Evolutionary conservation across 495 filamentous ascomycete genomes (phyloP).

Genomic region (Haplographium delicatum): DNA sequence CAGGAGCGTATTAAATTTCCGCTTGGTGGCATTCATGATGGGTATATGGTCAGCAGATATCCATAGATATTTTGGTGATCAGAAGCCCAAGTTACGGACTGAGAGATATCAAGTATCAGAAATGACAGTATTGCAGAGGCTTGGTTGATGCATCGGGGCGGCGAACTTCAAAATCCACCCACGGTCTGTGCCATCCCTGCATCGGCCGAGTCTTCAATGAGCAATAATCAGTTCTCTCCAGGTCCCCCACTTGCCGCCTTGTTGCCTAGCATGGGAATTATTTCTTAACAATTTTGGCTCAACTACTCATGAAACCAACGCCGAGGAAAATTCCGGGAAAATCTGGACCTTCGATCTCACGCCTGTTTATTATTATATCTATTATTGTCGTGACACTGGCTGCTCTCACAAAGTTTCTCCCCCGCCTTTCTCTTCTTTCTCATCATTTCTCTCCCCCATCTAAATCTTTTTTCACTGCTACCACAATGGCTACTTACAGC

Average conservation of each 20-base stretch:
- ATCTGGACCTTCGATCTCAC: not conserved
- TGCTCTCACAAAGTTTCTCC: slow-evolving; percentile 16
- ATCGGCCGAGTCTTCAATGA: too few species aligned
- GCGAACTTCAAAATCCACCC: too few species aligned
- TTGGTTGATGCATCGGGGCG: not conserved
- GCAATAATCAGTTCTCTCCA: too few species aligned
- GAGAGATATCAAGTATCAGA: not conserved
- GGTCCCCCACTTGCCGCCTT: too few species aligned
- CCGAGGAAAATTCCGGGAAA: not conserved
- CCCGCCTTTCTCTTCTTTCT: slow-evolving; percentile 21
- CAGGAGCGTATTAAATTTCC: slow-evolving; percentile 52
- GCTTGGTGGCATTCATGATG: slow-evolving; percentile 49
- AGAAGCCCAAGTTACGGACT: too few species aligned
- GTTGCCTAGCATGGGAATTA: not conserved
- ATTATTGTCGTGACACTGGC: slow-evolving; percentile 22
- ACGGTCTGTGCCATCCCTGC: not conserved
- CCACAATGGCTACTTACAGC: slow-evolving; percentile 51
- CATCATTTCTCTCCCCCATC: slow-evolving; percentile 15
- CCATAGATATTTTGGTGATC: not conserved
- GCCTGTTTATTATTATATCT: slow-evolving; percentile 13
- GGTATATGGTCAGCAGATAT: not conserved
- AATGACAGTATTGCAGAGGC: not conserved
- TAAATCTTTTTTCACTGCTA: slow-evolving; percentile 12
- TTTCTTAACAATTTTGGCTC: not conserved
- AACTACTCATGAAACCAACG: not conserved